Base-by-base conservation (phyloP, 176 grass and related monocot genomes). In the Calamus simplicifolius region DNA sequence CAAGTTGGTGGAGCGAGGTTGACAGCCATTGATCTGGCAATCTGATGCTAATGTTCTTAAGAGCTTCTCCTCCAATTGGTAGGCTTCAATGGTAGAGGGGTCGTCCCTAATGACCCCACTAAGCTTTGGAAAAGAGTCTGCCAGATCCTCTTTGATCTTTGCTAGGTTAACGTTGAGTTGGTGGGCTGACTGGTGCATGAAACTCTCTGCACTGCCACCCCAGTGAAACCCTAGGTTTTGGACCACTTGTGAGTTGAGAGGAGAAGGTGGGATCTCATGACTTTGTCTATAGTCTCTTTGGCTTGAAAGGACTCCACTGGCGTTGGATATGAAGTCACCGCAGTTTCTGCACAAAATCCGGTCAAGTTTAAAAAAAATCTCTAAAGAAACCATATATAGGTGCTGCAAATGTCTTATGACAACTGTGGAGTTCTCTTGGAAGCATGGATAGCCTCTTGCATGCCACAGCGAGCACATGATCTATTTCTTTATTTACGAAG, bases 171-270 rank as follows among this genome's bases (percentile, higher is more conserved):
- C n/a, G n/a, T n/a, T 55, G 14, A 49, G 51, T 43, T 74, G 79
- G 49, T 58, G 28, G 30, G 69, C 63, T 48, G 82, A 55, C 27
- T 70, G 72, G 30, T 73, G 63, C 50, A 72, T 50, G 26, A 75
- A 29, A 2, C 59, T 28, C 49, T 80, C 77, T 50, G 63, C 43
- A 61, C 57, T 66, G 67, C 51, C 58, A 68, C 17, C 67, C 87
- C 82, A 90, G 70, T 82, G 87, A 83, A 90, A 78, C 75, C 81
- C 92, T 91, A 97, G 64, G 18, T 97, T 81, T 73, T 88, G 92
- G 68, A 84, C 82, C 83, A 85, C 75, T 3, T 80, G 50, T 75
- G 38, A 79, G 75, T 54, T 80, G 68, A 66, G 54, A 72, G 66
- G 73, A 75, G 68, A 55, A 17, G 52, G 48, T 60, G 58, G 56